Percentiles rank a stretch among this genome's conserved stretches.
These are phyloP conservation scores for Populus hybrid DNA, from an alignment of 441 rosid genomes.

Conservation along the genomic window DNA sequence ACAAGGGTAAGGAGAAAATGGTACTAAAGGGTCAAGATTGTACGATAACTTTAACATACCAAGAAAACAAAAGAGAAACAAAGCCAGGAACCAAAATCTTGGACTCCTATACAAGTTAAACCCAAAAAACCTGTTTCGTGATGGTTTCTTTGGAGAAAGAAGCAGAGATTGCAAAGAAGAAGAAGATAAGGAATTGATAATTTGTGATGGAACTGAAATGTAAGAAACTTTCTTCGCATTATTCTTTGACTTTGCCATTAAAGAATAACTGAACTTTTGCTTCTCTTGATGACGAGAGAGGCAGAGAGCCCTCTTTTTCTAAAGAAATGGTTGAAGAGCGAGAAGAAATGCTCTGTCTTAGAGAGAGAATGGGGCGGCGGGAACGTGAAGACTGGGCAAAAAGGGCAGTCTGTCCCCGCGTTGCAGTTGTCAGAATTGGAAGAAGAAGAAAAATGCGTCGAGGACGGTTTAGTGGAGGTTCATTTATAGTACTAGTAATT, in stretches of 20 bases:
- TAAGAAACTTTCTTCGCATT: slow-evolving; percentile 45
- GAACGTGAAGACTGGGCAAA: slow-evolving; percentile 39
- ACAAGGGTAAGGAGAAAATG: slow-evolving; percentile 59
- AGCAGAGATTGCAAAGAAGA: slow-evolving; percentile 58
- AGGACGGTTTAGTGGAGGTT: background rate
- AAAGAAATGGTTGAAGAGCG: too few species aligned
- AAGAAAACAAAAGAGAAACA: slow-evolving; percentile 55
- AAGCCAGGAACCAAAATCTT: slow-evolving; percentile 45
- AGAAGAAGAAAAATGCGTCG: background rate
- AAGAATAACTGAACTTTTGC: background rate
- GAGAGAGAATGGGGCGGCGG: slow-evolving; percentile 12
- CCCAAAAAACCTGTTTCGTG: slow-evolving; percentile 27
- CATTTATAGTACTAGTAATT: background rate
- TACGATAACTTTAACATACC: slow-evolving; percentile 47
- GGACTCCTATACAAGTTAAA: slow-evolving; percentile 37
- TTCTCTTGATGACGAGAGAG: too few species aligned
- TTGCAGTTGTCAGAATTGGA: slow-evolving; percentile 19
- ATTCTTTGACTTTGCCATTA: slow-evolving; percentile 59
- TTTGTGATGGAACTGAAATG: slow-evolving; percentile 70
- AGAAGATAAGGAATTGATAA: slow-evolving; percentile 59
- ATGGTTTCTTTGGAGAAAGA: slow-evolving; percentile 49
- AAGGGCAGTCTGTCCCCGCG: slow-evolving; percentile 35
- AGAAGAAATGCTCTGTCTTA: background rate
- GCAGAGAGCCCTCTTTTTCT: background rate
- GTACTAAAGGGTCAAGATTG: slow-evolving; percentile 42